Conservation (phyloP, 305 asterid species). For the Fraxinus baroniana region DNA sequence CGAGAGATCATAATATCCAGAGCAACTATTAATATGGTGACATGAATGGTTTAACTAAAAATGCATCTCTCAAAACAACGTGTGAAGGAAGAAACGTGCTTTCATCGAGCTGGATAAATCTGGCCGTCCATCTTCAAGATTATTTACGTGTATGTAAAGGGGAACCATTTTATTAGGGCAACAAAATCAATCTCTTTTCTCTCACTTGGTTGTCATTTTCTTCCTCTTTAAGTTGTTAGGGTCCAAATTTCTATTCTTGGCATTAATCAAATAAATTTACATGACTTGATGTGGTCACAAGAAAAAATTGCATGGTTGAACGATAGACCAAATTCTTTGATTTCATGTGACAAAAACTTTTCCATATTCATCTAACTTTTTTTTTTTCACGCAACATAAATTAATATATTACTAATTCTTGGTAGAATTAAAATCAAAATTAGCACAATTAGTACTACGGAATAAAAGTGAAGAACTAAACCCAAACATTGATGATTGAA, state of each 20-base stretch:
- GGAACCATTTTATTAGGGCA: not conserved
- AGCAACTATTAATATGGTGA: not conserved
- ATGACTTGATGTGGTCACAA: not conserved
- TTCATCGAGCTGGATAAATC: not conserved
- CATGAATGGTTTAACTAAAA: too few relatives aligned
- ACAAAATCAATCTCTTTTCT: not conserved
- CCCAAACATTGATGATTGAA: conserved; percentile 33
- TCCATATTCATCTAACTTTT: too few relatives aligned
- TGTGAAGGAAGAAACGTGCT: not conserved
- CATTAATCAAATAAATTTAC: not conserved
- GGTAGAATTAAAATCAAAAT: not conserved
- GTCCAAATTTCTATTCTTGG: not conserved
- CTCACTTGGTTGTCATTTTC: not conserved
- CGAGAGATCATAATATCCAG: not conserved
- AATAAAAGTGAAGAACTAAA: conserved; percentile 38
- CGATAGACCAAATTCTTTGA: not conserved
- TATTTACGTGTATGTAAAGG: not conserved
- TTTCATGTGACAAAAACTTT: too few relatives aligned
- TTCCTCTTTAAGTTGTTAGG: not conserved
- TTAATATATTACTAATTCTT: not conserved
- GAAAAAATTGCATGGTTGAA: not conserved
- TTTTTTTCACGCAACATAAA: not conserved
- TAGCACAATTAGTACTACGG: conserved; percentile 21
- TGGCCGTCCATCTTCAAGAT: not conserved
- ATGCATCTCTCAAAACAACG: not conserved